Evolutionary conservation across 2,329 filamentous ascomycete species (phyloP).

Genomic region (Pyrenophora tritici-repentis): DNA sequence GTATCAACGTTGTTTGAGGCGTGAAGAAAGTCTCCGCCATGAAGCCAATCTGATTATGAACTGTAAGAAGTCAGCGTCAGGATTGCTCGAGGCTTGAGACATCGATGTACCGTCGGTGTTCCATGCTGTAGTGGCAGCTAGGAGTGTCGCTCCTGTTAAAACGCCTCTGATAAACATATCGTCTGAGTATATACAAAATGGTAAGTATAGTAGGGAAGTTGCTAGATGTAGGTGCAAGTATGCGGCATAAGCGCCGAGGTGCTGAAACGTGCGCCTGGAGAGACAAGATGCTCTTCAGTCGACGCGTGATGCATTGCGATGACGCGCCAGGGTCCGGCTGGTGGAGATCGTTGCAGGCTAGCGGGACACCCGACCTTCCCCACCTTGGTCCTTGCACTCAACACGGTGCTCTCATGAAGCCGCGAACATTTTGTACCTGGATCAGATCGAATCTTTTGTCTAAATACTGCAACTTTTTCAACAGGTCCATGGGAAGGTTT

Average conservation of each 20-base stretch:
- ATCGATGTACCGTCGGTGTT: constrained; percentile 38
- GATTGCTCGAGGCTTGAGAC: not conserved
- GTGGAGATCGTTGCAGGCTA: constrained; percentile 4
- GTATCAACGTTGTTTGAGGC: constrained; percentile 36
- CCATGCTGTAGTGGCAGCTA: constrained; percentile 30
- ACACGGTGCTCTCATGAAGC: not conserved
- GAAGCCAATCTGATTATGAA: constrained; percentile 51
- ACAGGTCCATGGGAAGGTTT: too few species aligned
- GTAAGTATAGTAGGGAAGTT: not conserved
- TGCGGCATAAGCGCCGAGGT: not conserved
- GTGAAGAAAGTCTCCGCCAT: constrained; percentile 47
- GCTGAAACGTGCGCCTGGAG: constrained; percentile 2
- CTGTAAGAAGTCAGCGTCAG: constrained; percentile 22
- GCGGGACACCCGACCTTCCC: not conserved
- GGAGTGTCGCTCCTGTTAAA: constrained; percentile 16
- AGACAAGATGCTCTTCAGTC: not conserved
- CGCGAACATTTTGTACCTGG: too few species aligned
- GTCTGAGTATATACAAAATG: not conserved
- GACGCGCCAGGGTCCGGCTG: constrained; percentile 13
- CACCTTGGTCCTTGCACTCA: not conserved
- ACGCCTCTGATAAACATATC: constrained; percentile 1
- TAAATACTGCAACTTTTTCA: too few species aligned
- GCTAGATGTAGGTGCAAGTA: not conserved
- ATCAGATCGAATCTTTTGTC: too few species aligned
- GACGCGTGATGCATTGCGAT: constrained; percentile 12